These are phyloP conservation scores for Encephalitozoon hellem DNA, from an alignment of 371 early-diverging fungal species.

Conservation along the genomic window DNA sequence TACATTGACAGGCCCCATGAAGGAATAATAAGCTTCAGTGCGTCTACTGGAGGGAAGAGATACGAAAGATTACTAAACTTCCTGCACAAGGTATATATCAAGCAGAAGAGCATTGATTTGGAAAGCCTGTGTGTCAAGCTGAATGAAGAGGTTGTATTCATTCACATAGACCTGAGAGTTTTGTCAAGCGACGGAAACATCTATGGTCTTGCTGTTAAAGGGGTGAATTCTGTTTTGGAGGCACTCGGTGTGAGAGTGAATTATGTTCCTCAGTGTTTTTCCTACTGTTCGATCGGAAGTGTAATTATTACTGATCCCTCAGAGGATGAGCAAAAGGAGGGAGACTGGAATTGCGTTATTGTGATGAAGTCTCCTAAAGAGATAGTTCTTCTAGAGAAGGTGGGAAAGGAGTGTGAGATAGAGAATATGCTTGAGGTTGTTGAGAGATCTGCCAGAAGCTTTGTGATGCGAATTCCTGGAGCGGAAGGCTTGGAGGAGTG, in stretches of 20 bases:
- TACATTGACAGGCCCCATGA: constrained; percentile 22
- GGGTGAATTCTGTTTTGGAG: neutral
- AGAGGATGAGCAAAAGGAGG: constrained; percentile 2
- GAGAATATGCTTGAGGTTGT: neutral
- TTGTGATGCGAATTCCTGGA: neutral
- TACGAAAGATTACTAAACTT: constrained; percentile 7
- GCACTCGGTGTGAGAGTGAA: constrained; percentile 16
- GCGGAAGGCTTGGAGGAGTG: neutral
- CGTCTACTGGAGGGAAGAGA: neutral
- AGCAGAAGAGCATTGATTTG: constrained; percentile 23
- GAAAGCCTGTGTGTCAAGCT: constrained; percentile 20
- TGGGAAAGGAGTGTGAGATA: neutral
- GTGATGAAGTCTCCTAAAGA: constrained; percentile 15
- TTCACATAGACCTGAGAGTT: constrained; percentile 15
- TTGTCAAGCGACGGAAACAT: constrained; percentile 6
- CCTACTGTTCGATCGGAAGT: neutral
- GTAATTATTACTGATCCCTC: constrained; percentile 21
- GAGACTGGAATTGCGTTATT: constrained; percentile 12
- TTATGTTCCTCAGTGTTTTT: constrained; percentile 25
- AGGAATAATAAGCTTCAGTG: constrained; percentile 9
- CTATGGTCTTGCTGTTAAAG: neutral
- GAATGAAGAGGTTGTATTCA: neutral
- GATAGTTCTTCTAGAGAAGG: constrained; percentile 21
- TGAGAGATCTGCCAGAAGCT: neutral
- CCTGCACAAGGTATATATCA: constrained; percentile 19